Base-by-base conservation (phyloP, 345 rosid species). In the Schrenkiella parvula region DNA sequence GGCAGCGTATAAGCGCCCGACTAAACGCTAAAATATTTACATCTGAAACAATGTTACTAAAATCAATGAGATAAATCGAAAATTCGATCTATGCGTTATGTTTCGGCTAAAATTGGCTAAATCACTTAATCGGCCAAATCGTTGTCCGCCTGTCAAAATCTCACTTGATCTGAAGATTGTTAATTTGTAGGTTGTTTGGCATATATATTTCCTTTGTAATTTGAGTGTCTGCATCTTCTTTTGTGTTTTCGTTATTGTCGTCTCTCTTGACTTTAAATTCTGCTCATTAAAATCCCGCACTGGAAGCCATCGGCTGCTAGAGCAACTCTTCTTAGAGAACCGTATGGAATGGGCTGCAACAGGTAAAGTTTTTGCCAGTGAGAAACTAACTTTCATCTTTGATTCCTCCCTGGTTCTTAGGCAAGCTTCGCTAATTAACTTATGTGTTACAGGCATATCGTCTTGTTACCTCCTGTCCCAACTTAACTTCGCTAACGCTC, bases 141-240 rank as follows among this genome's bases (percentile, higher is more conserved):
- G 34, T 78, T 89, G 65, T 75, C 90, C 42, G 86, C 85, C n/a
- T 87, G 96, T 72, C 80, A 83, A 15, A 80, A 83, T 67, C 82
- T 89, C 32, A 75, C 81, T n/a, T 39, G 96, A 89, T 74, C 82
- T 89, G 58, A 89, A 85, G 78, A 83, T 89, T 48, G 89, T 87
- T 78, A 89, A 90, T 83, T 78, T 85, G 96, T 89, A 84, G 83
- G 96, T 85, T 44, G 34, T 29, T 29, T 29, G 29, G 4, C 29
- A 28, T n/a, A n/a, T n/a, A n/a, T n/a, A n/a, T n/a, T n/a, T n/a
- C n/a, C n/a, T n/a, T n/a, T n/a, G n/a, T n/a, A n/a, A n/a, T n/a
- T n/a, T n/a, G n/a, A n/a, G n/a, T n/a, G n/a, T n/a, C n/a, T n/a
- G n/a, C n/a, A n/a, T n/a, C n/a, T 28, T 1, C 5, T 29, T 6